These are phyloP conservation scores for Annulohypoxylon truncatum DNA, from an alignment of 2,329 filamentous ascomycete species.

Conservation along the genomic window DNA sequence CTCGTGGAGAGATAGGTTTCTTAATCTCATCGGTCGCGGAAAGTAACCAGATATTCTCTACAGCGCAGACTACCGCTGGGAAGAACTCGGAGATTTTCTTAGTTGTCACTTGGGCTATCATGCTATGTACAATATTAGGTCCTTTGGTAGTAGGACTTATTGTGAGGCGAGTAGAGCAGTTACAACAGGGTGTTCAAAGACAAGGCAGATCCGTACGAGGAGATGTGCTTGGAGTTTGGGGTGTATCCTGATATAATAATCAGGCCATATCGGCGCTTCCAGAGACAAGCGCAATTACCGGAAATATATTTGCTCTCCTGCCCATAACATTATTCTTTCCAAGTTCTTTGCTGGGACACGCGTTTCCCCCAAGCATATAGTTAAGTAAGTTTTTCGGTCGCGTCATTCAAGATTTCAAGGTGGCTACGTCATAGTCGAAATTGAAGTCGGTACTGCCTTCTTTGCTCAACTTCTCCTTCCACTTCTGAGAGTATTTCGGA, in stretches of 20 bases:
- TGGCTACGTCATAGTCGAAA: no score
- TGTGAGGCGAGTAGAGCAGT: conserved; percentile 55
- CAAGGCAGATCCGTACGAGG: conserved; percentile 21
- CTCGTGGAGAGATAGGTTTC: conserved; percentile 84
- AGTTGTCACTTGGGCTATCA: conserved; percentile 66
- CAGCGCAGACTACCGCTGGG: conserved; percentile 23
- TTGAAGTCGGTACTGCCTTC: no score
- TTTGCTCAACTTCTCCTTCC: no score
- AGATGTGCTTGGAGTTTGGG: conserved; percentile 48
- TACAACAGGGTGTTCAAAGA: conserved; percentile 42
- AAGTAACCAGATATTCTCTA: conserved; percentile 58
- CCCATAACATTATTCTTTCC: no score
- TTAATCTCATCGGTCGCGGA: conserved; percentile 77
- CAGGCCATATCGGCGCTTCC: not conserved
- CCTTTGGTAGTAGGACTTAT: conserved; percentile 62
- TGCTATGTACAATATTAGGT: conserved; percentile 65
- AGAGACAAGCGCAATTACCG: no score
- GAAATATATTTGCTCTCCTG: no score
- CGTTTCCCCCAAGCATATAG: no score
- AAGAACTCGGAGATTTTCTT: conserved; percentile 59
- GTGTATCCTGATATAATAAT: not conserved
- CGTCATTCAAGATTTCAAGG: no score
- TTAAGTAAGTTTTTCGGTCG: no score
- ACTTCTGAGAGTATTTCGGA: no score
- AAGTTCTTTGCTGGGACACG: no score